Percentiles rank a stretch among this genome's conserved stretches.
phyloP scores from a whole-genome alignment of 805 yeast species.

The Ogataea trehalophila region DNA sequence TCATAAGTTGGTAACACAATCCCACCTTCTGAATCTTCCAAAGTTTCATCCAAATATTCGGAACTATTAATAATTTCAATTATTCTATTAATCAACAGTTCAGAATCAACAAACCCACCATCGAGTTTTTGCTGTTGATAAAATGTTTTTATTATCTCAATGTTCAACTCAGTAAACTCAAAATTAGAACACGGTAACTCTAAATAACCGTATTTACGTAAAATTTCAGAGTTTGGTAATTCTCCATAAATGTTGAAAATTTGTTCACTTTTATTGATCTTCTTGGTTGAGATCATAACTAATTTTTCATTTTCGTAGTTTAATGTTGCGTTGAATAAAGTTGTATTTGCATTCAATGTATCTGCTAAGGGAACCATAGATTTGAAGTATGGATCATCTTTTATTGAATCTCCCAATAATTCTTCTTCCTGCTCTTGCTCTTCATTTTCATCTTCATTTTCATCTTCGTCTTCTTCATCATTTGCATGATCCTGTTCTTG shows the following conservation, averaged over 20 bases:
- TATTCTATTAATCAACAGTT: conserved; percentile 30
- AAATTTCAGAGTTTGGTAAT: conserved; percentile 83
- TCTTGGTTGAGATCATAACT: conserved; percentile 66
- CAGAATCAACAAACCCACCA: conserved; percentile 14
- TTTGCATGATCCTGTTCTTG: conserved; percentile 24
- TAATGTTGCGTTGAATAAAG: conserved; percentile 68
- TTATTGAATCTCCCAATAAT: conserved; percentile 21
- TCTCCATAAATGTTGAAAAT: conserved; percentile 87
- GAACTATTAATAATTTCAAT: conserved; percentile 34
- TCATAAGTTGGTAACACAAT: conserved; percentile 58
- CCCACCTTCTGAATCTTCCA: conserved; percentile 29
- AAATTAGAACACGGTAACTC: conserved; percentile 64
- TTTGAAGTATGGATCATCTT: conserved; percentile 42
- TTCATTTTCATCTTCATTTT: conserved; percentile 14
- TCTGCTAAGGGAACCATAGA: conserved; percentile 95
- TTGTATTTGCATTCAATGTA: conserved; percentile 80
- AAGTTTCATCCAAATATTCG: conserved; percentile 28
- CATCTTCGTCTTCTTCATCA: conserved; percentile 20
- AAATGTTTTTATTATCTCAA: conserved; percentile 36
- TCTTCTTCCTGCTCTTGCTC: conserved; percentile 19
- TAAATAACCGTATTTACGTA: conserved; percentile 89
- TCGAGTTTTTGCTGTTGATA: conserved; percentile 28
- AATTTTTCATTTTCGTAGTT: conserved; percentile 45
- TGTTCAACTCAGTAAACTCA: conserved; percentile 76
- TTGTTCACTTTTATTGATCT: conserved; percentile 64